phyloP scores from a whole-genome alignment of 2,329 filamentous ascomycete species.

The Rhytidhysteron rufulum region DNA sequence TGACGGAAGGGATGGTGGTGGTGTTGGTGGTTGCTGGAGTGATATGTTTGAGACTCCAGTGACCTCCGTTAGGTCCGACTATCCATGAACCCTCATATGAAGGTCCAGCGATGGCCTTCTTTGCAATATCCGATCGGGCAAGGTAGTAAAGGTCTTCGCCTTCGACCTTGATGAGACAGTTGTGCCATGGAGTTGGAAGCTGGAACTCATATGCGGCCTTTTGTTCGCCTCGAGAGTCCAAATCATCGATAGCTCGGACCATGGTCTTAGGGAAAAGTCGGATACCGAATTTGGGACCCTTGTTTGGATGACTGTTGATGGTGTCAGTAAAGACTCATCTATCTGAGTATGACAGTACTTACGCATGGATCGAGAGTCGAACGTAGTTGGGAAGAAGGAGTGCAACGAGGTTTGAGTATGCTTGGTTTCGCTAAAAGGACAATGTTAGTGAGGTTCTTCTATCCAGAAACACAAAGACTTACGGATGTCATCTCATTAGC shows the following conservation, averaged over 20 bases:
- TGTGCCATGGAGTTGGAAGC: conserved; percentile 45
- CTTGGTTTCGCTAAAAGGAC: conserved; percentile 41
- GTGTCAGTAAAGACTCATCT: background rate
- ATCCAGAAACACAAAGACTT: too few relatives aligned
- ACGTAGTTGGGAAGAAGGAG: conserved; percentile 44
- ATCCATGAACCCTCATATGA: conserved; percentile 24
- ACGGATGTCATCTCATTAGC: conserved; percentile 38
- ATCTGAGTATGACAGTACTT: background rate
- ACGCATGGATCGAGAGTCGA: conserved; percentile 47
- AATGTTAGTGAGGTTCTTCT: too few relatives aligned
- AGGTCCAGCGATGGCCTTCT: conserved; percentile 17
- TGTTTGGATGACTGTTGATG: conserved; percentile 31
- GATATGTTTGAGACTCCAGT: conserved; percentile 23
- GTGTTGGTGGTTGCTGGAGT: too few relatives aligned
- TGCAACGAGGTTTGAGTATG: conserved; percentile 48
- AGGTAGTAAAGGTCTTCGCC: conserved; percentile 26
- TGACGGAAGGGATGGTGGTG: too few relatives aligned
- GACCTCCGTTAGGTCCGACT: conserved; percentile 20
- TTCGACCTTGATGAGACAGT: conserved; percentile 36
- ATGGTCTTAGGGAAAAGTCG: conserved; percentile 32
- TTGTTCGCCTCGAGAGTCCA: conserved; percentile 24
- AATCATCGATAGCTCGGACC: conserved; percentile 28
- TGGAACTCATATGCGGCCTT: conserved; percentile 26
- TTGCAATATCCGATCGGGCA: conserved; percentile 21
- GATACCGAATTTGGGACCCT: conserved; percentile 43